Base-by-base conservation (phyloP, 805 yeast genomes). In the Hanseniaspora thailandica region DNA sequence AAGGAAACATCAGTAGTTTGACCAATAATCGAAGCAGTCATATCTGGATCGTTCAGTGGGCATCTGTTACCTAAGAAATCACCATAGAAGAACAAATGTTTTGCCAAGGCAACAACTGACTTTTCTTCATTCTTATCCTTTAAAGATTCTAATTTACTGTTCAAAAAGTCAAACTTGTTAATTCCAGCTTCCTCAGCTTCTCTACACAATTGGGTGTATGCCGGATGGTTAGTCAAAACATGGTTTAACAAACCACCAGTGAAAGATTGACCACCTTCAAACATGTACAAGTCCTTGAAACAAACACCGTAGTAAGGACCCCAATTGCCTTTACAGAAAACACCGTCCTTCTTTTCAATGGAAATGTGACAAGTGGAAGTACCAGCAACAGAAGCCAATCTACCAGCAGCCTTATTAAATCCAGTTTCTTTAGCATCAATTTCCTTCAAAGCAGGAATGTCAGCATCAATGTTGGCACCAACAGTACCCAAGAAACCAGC, bases 401-500 rank as follows among this genome's bases (percentile, higher is more conserved):
- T 78, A 55, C 95, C 94, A 59, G 83, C 75, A 4, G 93, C 80
- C 38, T 76, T 74, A 40, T 75, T 76, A 60, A 84, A 74, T 5
- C 78, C 78, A 2, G 55, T 53, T 35, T 66, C 64, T 40, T 69
- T 70, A 43, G 71, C 66, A 55, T 78, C 82, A 56, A 73, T 73
- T 55, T 76, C 75, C 4, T 71, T 71, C 57, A 75, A 68, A n/a
- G 70, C 69, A 0, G 78, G 77, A 52, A 81, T 73, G 30, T 74
- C 64, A 5, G 70, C 63, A 57, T 83, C 86, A 5, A 87, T 81
- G 59, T 81, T 80, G 1, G 95, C 95, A 26, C 97, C 98, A 55
- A 90, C 96, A 1, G 97, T 93, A 54, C 98, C 98, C 54, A 93
- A 79, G 97, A 97, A 93, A 44, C 98, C 98, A 4, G 97, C 95